phyloP scores from a whole-genome alignment of 495 filamentous ascomycete genomes.

The Penicillium diatomitis region DNA sequence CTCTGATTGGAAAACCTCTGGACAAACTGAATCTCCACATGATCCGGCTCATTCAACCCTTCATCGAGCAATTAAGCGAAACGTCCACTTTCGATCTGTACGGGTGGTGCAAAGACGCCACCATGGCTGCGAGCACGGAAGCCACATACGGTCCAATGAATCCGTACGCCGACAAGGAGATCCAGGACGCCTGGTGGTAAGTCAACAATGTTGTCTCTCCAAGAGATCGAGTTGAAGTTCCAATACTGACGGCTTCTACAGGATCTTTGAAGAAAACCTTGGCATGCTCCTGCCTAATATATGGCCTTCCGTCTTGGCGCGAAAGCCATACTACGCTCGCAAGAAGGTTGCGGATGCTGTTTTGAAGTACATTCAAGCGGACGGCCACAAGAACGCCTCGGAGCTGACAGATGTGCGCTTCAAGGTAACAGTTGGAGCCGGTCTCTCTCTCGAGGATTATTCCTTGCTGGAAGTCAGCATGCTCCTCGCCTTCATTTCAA shows the following conservation, averaged over 20 bases:
- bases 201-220: not conserved
- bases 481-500: slow-evolving; percentile 33
- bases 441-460: slow-evolving; percentile 29
- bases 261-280: slow-evolving; percentile 37
- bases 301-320: slow-evolving; percentile 30
- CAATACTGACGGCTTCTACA: slow-evolving; percentile 3
- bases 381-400: slow-evolving; percentile 27
- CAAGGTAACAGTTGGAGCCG: slow-evolving; percentile 18
- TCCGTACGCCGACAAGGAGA: slow-evolving; percentile 31
- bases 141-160: slow-evolving; percentile 42
- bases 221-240: not conserved
- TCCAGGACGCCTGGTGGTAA: slow-evolving; percentile 40
- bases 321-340: slow-evolving; percentile 31
- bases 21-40: slow-evolving; percentile 24
- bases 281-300: slow-evolving; percentile 23
- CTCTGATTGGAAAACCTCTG: slow-evolving; percentile 15
- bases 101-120: slow-evolving; percentile 33
- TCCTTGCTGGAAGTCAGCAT: slow-evolving; percentile 31
- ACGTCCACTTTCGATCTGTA: slow-evolving; percentile 14
- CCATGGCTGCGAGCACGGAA: slow-evolving; percentile 40
- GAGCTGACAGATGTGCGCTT: slow-evolving; percentile 21
- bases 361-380: slow-evolving; percentile 26
- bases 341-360: slow-evolving; percentile 29
- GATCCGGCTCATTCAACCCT: slow-evolving; percentile 6
- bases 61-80: slow-evolving; percentile 12